Percentiles rank a stretch among this genome's conserved stretches.
Evolutionary conservation across 1,139 yeast genomes (phyloP).

Genomic region (Suhomyces atakaporum): DNA sequence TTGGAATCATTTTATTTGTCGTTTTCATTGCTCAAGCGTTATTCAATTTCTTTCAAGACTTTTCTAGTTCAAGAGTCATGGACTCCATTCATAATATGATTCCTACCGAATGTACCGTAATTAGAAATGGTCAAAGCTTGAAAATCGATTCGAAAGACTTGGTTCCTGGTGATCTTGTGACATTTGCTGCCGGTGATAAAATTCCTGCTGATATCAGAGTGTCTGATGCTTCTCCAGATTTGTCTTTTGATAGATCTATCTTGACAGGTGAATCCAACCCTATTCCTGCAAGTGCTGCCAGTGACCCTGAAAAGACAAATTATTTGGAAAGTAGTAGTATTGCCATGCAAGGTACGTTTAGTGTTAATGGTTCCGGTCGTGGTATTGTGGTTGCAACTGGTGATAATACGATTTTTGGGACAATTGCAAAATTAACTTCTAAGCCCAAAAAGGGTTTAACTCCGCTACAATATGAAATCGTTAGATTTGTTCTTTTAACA

Average conservation of each 20-base stretch:
- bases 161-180: constrained; percentile 36
- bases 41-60: constrained; percentile 54
- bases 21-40: constrained; percentile 51
- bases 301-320: constrained; percentile 31
- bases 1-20: constrained; percentile 45
- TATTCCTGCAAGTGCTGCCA: constrained; percentile 21
- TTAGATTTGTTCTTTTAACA: constrained; percentile 30
- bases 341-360: constrained; percentile 49
- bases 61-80: constrained; percentile 51
- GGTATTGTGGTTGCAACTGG: constrained; percentile 38
- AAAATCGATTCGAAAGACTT: constrained; percentile 24
- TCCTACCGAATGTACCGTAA: constrained; percentile 34
- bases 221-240: constrained; percentile 26
- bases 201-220: constrained; percentile 38
- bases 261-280: constrained; percentile 40
- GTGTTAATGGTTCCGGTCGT: constrained; percentile 32
- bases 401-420: constrained; percentile 35
- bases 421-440: constrained; percentile 35
- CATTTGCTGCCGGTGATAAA: constrained; percentile 29
- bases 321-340: constrained; percentile 46
- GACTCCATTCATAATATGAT: constrained; percentile 48
- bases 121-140: constrained; percentile 24
- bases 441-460: constrained; percentile 32
- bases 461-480: constrained; percentile 34
- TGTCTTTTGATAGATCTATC: constrained; percentile 37